These are phyloP conservation scores for Starmerella bombi DNA, from an alignment of 805 yeast genomes.

Conservation along the genomic window DNA sequence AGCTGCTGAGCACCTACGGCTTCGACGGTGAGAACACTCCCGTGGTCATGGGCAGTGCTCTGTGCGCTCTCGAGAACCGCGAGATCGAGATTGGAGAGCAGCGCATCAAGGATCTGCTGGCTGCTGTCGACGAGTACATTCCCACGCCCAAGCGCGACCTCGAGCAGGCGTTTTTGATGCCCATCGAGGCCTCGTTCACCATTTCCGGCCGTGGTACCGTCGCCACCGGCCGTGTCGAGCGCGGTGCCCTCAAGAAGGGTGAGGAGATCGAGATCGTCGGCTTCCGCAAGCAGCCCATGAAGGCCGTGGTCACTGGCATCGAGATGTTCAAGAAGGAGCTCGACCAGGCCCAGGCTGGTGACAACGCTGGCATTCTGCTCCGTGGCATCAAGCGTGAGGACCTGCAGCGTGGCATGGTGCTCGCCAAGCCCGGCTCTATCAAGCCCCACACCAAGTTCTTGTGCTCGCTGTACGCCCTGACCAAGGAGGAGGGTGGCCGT, in stretches of 20 bases:
- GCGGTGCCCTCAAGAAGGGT: constrained; percentile 95
- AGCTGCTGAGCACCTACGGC: constrained; percentile 76
- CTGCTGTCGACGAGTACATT: constrained; percentile 83
- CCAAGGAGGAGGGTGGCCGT: constrained; percentile 99
- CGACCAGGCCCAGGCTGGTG: constrained; percentile 97
- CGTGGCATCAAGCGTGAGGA: constrained; percentile 99
- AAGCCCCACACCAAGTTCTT: constrained; percentile 87
- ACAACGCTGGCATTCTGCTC: constrained; percentile 91
- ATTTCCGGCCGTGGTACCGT: constrained; percentile 99
- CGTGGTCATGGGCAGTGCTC: constrained; percentile 95
- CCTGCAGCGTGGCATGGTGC: constrained; percentile 92
- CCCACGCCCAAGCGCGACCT: constrained; percentile 96
- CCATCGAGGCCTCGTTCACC: constrained; percentile 93
- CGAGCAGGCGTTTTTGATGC: constrained; percentile 92
- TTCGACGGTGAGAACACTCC: constrained; percentile 98
- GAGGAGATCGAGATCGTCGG: constrained; percentile 98
- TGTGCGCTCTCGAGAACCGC: constrained; percentile 83
- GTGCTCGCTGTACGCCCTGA: constrained; percentile 81
- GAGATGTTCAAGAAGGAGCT: constrained; percentile 99
- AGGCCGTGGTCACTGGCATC: constrained; percentile 93
- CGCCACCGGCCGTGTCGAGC: constrained; percentile 97
- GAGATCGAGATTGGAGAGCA: constrained; percentile 85
- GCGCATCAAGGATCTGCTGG: constrained; percentile 70
- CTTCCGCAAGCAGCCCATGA: constrained; percentile 68
- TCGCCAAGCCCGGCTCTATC: constrained; percentile 83